phyloP scores from a whole-genome alignment of 345 rosid species.

The Gossypium anomalum region DNA sequence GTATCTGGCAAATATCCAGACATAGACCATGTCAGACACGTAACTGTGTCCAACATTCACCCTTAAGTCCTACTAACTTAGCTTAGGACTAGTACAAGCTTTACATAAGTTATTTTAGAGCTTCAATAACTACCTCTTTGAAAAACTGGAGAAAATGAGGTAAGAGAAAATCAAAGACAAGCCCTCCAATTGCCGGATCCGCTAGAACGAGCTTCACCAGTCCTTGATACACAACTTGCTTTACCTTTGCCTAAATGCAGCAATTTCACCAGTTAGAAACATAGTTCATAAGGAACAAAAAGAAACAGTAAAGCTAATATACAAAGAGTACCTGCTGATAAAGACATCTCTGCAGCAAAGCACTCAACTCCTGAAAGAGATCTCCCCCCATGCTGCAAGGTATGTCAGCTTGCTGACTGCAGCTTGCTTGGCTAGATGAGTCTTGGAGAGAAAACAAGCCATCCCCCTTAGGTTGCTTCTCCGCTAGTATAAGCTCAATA shows the following conservation, averaged over 20 bases:
- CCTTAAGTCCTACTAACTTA: background rate
- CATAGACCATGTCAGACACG: background rate
- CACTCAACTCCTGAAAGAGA: slow-evolving; percentile 70
- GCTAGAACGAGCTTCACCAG: slow-evolving; percentile 66
- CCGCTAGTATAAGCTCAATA: slow-evolving; percentile 58
- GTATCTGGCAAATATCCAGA: background rate
- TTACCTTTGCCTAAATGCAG: slow-evolving; percentile 55
- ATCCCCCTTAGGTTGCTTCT: slow-evolving; percentile 52
- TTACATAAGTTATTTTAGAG: slow-evolving; percentile 18
- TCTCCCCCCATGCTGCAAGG: slow-evolving; percentile 34
- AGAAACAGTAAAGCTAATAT: slow-evolving; percentile 6
- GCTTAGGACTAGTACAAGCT: slow-evolving; percentile 12
- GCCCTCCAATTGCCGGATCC: slow-evolving; percentile 53
- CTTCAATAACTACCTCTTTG: slow-evolving; percentile 50
- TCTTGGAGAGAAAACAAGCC: slow-evolving; percentile 55
- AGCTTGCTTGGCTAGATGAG: slow-evolving; percentile 86
- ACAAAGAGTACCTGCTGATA: slow-evolving; percentile 55
- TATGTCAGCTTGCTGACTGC: slow-evolving; percentile 75
- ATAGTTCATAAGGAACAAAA: slow-evolving; percentile 4
- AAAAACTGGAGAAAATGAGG: slow-evolving; percentile 71
- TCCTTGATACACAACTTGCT: slow-evolving; percentile 58
- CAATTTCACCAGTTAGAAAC: slow-evolving; percentile 22
- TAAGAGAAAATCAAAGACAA: slow-evolving; percentile 67
- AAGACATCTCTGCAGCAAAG: slow-evolving; percentile 83
- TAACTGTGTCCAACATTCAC: background rate